A percentile compares a stretch with the other conserved stretches of the same genome.
Conservation (phyloP, 805 yeast species). For the Yamadazyma takamatsuzukensis region DNA sequence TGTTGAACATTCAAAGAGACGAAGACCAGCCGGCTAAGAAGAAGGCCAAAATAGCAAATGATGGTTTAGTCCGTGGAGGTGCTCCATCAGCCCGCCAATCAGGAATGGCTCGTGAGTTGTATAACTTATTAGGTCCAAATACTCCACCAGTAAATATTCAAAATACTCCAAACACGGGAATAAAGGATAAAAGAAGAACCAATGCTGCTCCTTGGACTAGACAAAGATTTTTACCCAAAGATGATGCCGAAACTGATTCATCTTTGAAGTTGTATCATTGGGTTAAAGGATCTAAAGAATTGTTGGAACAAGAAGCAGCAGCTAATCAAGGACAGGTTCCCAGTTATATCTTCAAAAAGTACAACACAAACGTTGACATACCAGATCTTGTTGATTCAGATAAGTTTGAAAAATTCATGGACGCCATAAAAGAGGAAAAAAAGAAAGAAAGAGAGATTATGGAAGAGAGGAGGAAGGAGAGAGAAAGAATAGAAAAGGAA, state of each 20-base stretch:
- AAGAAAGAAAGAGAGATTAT: slow-evolving; percentile 15
- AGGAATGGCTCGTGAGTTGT: slow-evolving; percentile 88
- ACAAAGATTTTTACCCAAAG: slow-evolving; percentile 56
- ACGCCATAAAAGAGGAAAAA: slow-evolving; percentile 30
- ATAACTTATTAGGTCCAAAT: slow-evolving; percentile 84
- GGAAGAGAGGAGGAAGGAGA: slow-evolving; percentile 13
- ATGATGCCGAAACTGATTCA: slow-evolving; percentile 22
- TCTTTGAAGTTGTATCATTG: slow-evolving; percentile 61
- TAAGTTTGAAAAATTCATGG: slow-evolving; percentile 53
- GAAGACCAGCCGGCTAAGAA: slow-evolving; percentile 40
- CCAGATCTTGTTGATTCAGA: slow-evolving; percentile 63
- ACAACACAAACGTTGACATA: slow-evolving; percentile 61
- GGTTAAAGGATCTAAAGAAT: slow-evolving; percentile 70
- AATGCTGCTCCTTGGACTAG: slow-evolving; percentile 83
- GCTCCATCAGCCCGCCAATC: slow-evolving; percentile 30
- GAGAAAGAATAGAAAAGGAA: slow-evolving; percentile 14
- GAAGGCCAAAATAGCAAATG: slow-evolving; percentile 28
- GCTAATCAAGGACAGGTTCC: slow-evolving; percentile 24
- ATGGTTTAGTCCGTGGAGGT: slow-evolving; percentile 6
- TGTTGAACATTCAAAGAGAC: slow-evolving; percentile 61
- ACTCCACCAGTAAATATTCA: slow-evolving; percentile 70
- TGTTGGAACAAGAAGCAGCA: slow-evolving; percentile 22
- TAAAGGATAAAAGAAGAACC: slow-evolving; percentile 61
- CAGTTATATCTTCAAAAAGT: slow-evolving; percentile 74
- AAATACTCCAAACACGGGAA: slow-evolving; percentile 42